A percentile compares a stretch with the other conserved stretches of the same genome.
These are phyloP conservation scores for Phanerodontia chrysosporium DNA, from an alignment of 768 basidiomycete species.

Conservation along the genomic window DNA sequence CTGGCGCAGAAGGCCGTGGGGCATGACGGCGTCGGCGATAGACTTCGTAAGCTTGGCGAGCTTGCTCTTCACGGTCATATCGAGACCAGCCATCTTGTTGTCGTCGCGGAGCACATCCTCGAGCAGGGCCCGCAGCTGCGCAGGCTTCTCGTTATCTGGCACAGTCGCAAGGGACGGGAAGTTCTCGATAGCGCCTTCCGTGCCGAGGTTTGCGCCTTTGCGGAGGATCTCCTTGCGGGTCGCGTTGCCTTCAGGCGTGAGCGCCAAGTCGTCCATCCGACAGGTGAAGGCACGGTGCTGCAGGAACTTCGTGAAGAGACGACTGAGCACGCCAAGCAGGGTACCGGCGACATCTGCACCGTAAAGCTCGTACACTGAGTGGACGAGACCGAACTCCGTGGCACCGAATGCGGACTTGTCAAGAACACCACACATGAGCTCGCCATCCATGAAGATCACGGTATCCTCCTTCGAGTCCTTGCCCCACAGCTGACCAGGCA, in stretches of 20 bases:
- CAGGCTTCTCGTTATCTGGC: slow-evolving; percentile 48
- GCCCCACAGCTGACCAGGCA: slow-evolving; percentile 84
- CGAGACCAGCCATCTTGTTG: slow-evolving; percentile 94
- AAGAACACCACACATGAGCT: slow-evolving; percentile 88
- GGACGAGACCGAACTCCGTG: slow-evolving; percentile 91
- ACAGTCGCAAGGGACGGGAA: slow-evolving; percentile 68
- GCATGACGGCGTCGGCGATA: slow-evolving; percentile 85
- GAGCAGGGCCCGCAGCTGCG: slow-evolving; percentile 61
- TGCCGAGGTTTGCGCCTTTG: slow-evolving; percentile 68
- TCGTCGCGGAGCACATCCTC: slow-evolving; percentile 94
- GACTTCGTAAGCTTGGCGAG: slow-evolving; percentile 84
- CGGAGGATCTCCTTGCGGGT: slow-evolving; percentile 65
- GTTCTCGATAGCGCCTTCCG: slow-evolving; percentile 85
- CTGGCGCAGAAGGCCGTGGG: slow-evolving; percentile 79
- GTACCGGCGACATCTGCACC: slow-evolving; percentile 86
- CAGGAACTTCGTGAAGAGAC: slow-evolving; percentile 94
- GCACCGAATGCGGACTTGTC: slow-evolving; percentile 99
- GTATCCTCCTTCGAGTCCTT: slow-evolving; percentile 74
- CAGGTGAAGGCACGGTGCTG: slow-evolving; percentile 98
- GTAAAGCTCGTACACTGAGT: slow-evolving; percentile 95
- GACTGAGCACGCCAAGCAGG: slow-evolving; percentile 87
- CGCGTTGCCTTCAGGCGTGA: slow-evolving; percentile 78
- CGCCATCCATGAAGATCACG: slow-evolving; percentile 88
- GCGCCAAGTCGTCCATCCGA: slow-evolving; percentile 94
- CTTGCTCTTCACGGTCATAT: slow-evolving; percentile 85